A percentile compares a stretch with the other conserved stretches of the same genome.
Evolutionary conservation across 2,329 filamentous ascomycete genomes (phyloP).

Genomic region (Diaporthe vexans): DNA sequence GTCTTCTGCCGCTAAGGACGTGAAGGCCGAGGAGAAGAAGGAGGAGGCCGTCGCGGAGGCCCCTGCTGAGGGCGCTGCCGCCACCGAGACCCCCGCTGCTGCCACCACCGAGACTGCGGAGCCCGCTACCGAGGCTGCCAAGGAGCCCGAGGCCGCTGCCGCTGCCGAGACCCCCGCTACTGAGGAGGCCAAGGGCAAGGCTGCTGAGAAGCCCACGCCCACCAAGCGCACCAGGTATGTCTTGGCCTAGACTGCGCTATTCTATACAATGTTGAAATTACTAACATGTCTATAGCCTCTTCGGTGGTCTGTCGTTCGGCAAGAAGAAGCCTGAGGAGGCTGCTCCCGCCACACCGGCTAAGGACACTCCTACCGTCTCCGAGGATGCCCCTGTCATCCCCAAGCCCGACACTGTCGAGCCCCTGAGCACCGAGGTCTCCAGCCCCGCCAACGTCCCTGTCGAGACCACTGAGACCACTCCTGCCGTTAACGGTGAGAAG

Average conservation of each 20-base stretch:
- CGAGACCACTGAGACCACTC: conserved; percentile 62
- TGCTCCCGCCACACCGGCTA: conserved; percentile 56
- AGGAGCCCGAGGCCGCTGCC: conserved; percentile 43
- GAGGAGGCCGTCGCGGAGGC: conserved; percentile 47
- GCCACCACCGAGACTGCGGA: conserved; percentile 43
- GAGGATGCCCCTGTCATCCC: conserved; percentile 72
- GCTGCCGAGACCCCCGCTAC: conserved; percentile 50
- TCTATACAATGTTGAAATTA: not conserved
- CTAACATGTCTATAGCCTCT: conserved; percentile 58
- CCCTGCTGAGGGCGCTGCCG: conserved; percentile 45
- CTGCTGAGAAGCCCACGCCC: conserved; percentile 61
- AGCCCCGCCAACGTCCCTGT: conserved; percentile 61
- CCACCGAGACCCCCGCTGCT: conserved; percentile 52
- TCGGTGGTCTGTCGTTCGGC: conserved; percentile 67
- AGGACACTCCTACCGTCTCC: conserved; percentile 61
- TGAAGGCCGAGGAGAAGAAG: conserved; percentile 48
- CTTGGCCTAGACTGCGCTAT: conserved; percentile 44
- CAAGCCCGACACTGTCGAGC: conserved; percentile 69
- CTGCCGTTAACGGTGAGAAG: conserved; percentile 68
- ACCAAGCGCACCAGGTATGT: conserved; percentile 66
- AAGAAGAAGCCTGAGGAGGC: conserved; percentile 70
- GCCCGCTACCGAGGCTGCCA: conserved; percentile 30
- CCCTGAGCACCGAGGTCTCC: conserved; percentile 68
- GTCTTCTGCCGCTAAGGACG: conserved; percentile 56
- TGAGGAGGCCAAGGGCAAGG: conserved; percentile 50